Base-by-base conservation (phyloP, 2,329 filamentous ascomycete species). In the Tolypocladium capitatum region DNA sequence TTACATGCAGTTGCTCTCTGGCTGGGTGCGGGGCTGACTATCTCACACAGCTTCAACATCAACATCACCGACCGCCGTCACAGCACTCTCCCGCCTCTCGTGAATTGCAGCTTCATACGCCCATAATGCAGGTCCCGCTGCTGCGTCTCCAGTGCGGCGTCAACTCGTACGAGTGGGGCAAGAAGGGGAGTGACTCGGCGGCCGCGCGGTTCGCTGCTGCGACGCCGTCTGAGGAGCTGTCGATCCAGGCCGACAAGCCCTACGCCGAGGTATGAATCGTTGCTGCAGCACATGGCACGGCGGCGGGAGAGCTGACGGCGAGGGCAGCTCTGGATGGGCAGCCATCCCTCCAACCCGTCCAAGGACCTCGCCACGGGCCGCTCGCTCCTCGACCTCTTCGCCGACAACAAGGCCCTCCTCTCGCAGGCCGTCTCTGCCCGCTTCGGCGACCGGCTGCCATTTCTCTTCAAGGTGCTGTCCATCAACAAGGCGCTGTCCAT, bases 101-200 rank as follows among this genome's bases (percentile, higher is more conserved):
- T 4, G 11, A 40, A 27, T 9, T 9, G 21, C 36, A n/a, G 24
- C 24, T n/a, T 6, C 38, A 11, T 13, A 28, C 38, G 10, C 5
- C 24, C 24, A 41, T 4, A 10, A 72, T 90, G 76, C 84, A 85
- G 62, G 80, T 92, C 52, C 90, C 91, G 60, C 72, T 97, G 46
- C 76, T 95, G 63, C 81, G 88, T 57, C 80, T 97, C 55, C 82
- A 86, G 66, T 90, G 86, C 71, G 92, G 91, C 61, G 88, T 94
- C 62, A 97, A 97, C 68, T 96, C 90, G 67, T 98, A 98, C 65
- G 92, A 96, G 71, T 98, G 92, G 92, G 92, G 91, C 55, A 98
- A 98, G 74, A 78, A 89, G 61, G 92, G 92, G 59, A 78, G 78
- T 52, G 78, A 85, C 49, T 97, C 91, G 43, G 86, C 90, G 14